Base-by-base conservation (phyloP, 495 filamentous ascomycete species). In the Daldinia childiae region DNA sequence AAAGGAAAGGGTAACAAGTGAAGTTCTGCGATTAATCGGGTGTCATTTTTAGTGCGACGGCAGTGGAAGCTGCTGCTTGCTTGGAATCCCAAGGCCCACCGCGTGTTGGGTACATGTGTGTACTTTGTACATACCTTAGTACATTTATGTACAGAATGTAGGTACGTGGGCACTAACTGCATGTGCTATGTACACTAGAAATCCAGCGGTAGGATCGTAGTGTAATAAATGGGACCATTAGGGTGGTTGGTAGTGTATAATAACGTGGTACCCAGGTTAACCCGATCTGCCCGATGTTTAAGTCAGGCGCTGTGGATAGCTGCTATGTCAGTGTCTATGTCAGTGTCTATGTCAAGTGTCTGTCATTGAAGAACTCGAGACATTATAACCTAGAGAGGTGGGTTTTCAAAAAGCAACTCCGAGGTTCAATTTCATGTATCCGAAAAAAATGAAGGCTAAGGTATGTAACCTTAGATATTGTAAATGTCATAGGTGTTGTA, bases 21-120 rank as follows among this genome's bases (percentile, higher is more conserved):
- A 73, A 61, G 71, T 69, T 69, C 62, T 73, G 71, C 71, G 71
- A 73, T 73, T 69, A 69, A 73, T 73, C 71, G 65, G 66, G 65
- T 73, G 71, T 73, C 71, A 69, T 69, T 69, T 73, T 73, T 73
- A 73, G 71, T 73, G 71, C 71, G 71, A 73, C 71, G 71, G 71
- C 71, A 73, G 65, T 73, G 71, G 38, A 57, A 64, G 60, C 55
- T 64, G 60, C 55, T 64, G 64, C 64, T 64, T 70, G 67, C 67
- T 72, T 68, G 38, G 38, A 43, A 43, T 32, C 8, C 60, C 55
- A 39, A 63, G 64, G 64, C 36, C 64, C 64, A 66, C 64, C 32
- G 15, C 21, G 45, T 6, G 45, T 36, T 45, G 8, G 21, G 38
- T 27, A 60, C 27, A 32, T 61, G 17, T 39, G 55, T 27, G 39